Conservation (phyloP, 257 asterid species). For the Solanum gandarillasii region DNA sequence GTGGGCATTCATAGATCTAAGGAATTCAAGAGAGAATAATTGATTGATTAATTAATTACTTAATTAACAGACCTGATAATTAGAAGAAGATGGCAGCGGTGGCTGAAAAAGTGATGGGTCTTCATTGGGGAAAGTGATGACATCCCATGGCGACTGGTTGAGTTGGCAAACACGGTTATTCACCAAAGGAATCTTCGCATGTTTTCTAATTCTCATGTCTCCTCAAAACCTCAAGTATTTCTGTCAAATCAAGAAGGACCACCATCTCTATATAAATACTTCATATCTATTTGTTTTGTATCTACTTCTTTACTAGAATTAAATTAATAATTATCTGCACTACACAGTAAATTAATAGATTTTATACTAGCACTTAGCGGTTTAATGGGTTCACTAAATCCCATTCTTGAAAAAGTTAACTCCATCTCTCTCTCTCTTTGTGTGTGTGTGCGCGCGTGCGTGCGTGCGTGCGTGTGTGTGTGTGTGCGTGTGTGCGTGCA, state of each 20-base stretch:
- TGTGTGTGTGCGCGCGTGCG: too few species aligned
- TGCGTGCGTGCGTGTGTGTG: too few species aligned
- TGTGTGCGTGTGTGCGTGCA: too few species aligned
- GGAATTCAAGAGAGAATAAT: background rate
- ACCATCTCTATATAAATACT: background rate
- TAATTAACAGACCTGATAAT: constrained; percentile 2
- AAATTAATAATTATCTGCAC: background rate
- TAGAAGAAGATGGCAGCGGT: constrained; percentile 15
- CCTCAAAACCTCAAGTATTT: background rate
- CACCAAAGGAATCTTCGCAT: constrained; percentile 17
- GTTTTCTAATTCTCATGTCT: constrained; percentile 36
- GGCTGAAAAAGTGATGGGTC: constrained; percentile 11
- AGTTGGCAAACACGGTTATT: constrained; percentile 22
- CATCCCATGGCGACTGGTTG: constrained; percentile 68
- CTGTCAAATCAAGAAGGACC: background rate
- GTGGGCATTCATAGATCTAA: constrained; percentile 19
- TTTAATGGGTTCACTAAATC: background rate
- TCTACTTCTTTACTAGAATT: background rate
- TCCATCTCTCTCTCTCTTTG: too few species aligned
- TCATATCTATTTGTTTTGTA: background rate
- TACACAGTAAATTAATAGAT: too few species aligned
- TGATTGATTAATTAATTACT: background rate
- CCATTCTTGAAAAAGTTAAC: background rate
- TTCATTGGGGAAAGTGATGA: constrained; percentile 40
- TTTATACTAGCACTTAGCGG: background rate